Conservation (phyloP, 352 stramenopile genomes). For the Albugo candida region DNA sequence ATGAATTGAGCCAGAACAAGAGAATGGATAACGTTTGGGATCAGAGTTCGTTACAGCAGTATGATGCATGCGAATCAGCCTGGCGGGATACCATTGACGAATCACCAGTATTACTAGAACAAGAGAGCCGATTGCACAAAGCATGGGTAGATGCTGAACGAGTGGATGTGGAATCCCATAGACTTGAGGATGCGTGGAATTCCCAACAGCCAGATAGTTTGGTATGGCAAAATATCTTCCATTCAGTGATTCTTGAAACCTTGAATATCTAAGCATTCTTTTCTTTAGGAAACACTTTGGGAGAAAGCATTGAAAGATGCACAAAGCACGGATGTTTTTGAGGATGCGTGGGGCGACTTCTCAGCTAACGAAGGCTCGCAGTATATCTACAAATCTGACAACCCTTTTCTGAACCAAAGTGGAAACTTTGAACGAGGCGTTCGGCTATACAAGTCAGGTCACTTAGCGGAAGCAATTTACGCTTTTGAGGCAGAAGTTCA, state of each 20-base stretch:
- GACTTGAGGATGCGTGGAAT: slow-evolving; percentile 33
- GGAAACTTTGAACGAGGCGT: slow-evolving; percentile 61
- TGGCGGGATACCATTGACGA: not conserved
- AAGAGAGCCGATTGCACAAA: too few species aligned
- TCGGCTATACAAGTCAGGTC: slow-evolving; percentile 77
- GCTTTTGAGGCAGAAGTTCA: slow-evolving; percentile 91
- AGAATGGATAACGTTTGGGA: not conserved
- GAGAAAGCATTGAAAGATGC: slow-evolving; percentile 59
- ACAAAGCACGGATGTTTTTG: slow-evolving; percentile 46
- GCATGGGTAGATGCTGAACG: too few species aligned
- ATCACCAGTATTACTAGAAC: too few species aligned
- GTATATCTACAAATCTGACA: slow-evolving; percentile 62
- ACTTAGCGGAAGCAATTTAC: slow-evolving; percentile 83
- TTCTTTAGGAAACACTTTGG: slow-evolving; percentile 37
- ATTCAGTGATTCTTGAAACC: too few species aligned
- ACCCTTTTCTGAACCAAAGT: slow-evolving; percentile 35
- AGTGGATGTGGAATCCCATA: slow-evolving; percentile 18
- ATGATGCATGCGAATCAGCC: not conserved
- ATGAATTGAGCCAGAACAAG: slow-evolving; percentile 27
- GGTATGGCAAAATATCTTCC: slow-evolving; percentile 4
- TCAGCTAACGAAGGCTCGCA: slow-evolving; percentile 15
- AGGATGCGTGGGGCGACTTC: slow-evolving; percentile 28
- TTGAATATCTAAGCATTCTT: too few species aligned
- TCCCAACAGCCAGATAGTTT: slow-evolving; percentile 29
- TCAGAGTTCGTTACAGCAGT: not conserved